Evolutionary conservation across 1,139 yeast genomes (phyloP), one percentile per base, ranked within the genome.

Genomic region (Magnusiomyces clavatus): DNA sequence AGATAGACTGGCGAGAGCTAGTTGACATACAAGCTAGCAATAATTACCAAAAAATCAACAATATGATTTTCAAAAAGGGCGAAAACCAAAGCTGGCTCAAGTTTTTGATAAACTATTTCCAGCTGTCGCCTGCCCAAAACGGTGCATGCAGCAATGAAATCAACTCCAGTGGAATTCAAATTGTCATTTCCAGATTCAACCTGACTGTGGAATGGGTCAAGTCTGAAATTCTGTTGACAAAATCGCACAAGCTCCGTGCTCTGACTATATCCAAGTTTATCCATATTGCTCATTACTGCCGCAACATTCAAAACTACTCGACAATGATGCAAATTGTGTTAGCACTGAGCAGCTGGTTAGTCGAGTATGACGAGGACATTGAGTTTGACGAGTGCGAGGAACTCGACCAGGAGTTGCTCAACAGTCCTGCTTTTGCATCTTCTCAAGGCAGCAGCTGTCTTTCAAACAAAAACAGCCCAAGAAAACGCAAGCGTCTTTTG

Each of bases 1-100:
- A 88, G 60, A 77, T 92, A 46, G 97, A 90, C 66, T 90, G 97
- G 97, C 83, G 83, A 63, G 96, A 88, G 60, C 74, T 90, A 51
- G 76, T 90, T 51, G 94, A 88, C 60, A 70, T 86, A 58, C 77
- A 81, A 54, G 31, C 31, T 5, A 24, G 31, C 31, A 24, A 24
- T 8, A n/a, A 16, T 16, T 86, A 95, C 89, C 78, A 78, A 57
- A 78, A 78, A 55, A 80, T 81, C 43, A 70, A 86, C 46, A 59
- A 76, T 1, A 84, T 90, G 0, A 83, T 83, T n/a, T 24, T 24
- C 31, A 24, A 24, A 24, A 24, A 24, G 8, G 31, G 31, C 4
- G 31, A 24, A 24, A 24, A 24, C 31, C 83, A 82, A 57, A 85
- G 94, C 63, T 92, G 98, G 98, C 71, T 89, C 34, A 86, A 83